Base-by-base conservation (phyloP, 495 filamentous ascomycete genomes). In the Hypoxylon trugodes region DNA sequence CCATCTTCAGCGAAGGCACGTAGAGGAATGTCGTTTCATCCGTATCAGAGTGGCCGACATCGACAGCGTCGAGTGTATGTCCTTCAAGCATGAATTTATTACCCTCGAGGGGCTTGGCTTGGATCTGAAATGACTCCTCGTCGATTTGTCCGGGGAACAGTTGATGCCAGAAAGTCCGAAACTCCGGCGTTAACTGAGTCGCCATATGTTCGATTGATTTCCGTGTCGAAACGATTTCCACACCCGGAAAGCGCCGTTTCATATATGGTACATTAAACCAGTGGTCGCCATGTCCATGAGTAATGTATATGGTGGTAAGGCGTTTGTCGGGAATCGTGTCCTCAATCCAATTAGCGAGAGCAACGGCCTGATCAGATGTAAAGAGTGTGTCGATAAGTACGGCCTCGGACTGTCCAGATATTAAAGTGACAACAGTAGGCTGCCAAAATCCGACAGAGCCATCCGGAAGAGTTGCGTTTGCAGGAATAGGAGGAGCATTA, bases 231-330 rank as follows among this genome's bases (percentile, higher is more conserved):
- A 78, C 32, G 7, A 69, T 56, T 7, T 58, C 40, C 0, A 62
- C 63, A 0, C 61, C 51, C 1, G 77, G 77, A 38, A 76, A 82
- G 0, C 63, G 60, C 18, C 62, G 25, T 4, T 61, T 15, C 5
- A 82, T 51, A 6, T 61, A 18, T 0, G 70, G 43, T 1, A 73
- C 22, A 8, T 74, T 74, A 51, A 78, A 80, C 59, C 70, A 82
- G 46, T 82, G 77, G 63, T 82, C 77, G 6, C 76, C 78, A 52
- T 81, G 78, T n/a, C 75, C 77, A 50, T 81, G 78, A 7, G 78
- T 79, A 42, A 81, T 70, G 65, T 79, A 81, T 18, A 82, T 71
- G 9, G 71, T 64, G 0, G 53, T 69, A 5, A 81, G 61, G 12
- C 66, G 69, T 25, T 72, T 75, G 49, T 62, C 43, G 1, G 63